A percentile compares a stretch with the other conserved stretches of the same genome.
These are phyloP conservation scores for Cymbidium sinense DNA, from an alignment of 106 monocot genomes.

Conservation along the genomic window DNA sequence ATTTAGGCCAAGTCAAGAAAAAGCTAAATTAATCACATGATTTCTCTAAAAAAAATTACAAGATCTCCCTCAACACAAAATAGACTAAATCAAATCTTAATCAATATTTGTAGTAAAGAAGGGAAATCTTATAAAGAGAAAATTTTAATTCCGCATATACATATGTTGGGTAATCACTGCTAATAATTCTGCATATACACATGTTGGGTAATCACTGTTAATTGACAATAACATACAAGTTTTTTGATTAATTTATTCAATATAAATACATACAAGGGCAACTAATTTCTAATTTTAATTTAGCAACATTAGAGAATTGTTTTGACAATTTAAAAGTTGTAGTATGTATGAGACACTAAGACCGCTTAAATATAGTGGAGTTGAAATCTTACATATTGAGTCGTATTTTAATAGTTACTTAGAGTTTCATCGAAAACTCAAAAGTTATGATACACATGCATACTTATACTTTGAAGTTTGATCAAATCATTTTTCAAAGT, in stretches of 20 bases:
- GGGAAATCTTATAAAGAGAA: neutral
- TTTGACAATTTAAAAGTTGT: neutral
- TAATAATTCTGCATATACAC: no score
- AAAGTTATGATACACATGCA: no score
- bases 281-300: neutral
- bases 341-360: neutral
- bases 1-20: no score
- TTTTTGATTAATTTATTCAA: neutral
- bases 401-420: neutral
- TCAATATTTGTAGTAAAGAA: neutral
- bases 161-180: no score
- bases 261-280: neutral
- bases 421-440: neutral
- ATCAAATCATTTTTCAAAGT: no score
- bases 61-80: no score
- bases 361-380: neutral
- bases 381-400: neutral
- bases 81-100: no score
- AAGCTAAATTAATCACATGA: no score
- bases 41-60: no score
- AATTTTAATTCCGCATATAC: neutral
- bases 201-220: neutral
- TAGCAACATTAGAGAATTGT: neutral
- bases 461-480: no score
- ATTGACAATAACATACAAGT: neutral